Base-by-base conservation (phyloP, 441 rosid species). In the Lagerstroemia fauriei region DNA sequence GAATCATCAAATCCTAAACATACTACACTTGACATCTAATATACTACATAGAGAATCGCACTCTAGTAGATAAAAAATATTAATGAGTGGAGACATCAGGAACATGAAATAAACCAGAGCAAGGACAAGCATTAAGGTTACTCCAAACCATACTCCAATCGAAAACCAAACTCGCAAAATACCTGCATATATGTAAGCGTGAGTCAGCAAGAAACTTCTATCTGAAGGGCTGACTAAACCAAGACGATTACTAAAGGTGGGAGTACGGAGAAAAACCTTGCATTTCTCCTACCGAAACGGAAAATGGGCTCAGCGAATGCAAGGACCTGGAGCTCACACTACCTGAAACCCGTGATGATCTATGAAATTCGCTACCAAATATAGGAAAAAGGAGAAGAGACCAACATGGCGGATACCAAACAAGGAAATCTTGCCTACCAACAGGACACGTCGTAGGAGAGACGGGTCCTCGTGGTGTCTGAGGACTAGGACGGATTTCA, bases 121-220 rank as follows among this genome's bases (percentile, higher is more conserved):
- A 34, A 88, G 93, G 63, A 87, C 89, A 71, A 95, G 56, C 16
- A 93, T 88, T 48, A 91, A 83, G 8, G 95, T 82, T 27, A 93
- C 82, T 85, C 90, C 84, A 84, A 95, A 93, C n/a, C 96, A 96
- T 53, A 92, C 87, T 27, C 99, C 99, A 41, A 95, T 78, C 13
- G 99, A 91, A 79, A 96, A 96, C 98, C 98, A 96, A 27, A 89
- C 57, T 80, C 80, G 86, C 34, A 96, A 69, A n/a, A 66, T 44
- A 59, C 59, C 84, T 82, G 84, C 65, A 68, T 46, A 13, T 41
- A 51, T 56, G 24, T 3, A 34, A 53, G 31, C 13, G 13, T 50
- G 44, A 51, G 51, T 29, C 24, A 77, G 2, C 59, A 29, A 46
- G 74, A 41, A 76, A 31, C 29, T 50, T 71, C 44, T 8, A 13